Evolutionary conservation across 2,329 filamentous ascomycete species (phyloP).

Genomic region (Fusarium sp.): DNA sequence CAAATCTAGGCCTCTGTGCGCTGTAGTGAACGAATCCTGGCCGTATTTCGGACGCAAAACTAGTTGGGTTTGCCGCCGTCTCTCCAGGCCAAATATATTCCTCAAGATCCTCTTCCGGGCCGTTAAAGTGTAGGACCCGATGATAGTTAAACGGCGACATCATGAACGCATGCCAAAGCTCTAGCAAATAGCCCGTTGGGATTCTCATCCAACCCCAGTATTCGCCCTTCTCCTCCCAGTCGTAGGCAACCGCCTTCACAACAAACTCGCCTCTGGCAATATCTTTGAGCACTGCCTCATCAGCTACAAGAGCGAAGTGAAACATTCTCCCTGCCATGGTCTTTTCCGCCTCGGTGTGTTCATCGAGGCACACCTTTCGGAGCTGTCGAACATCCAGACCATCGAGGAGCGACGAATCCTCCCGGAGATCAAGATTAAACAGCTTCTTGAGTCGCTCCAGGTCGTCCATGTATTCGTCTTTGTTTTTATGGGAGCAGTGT

Average conservation of each 20-base stretch:
- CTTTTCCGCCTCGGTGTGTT: not conserved
- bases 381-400: not conserved
- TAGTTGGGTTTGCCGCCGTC: no score
- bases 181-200: no score
- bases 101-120: no score
- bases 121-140: no score
- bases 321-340: not conserved
- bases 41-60: no score
- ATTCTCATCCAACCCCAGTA: not conserved
- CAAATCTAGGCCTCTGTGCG: no score
- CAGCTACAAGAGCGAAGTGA: slow-evolving; percentile 1
- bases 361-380: not conserved
- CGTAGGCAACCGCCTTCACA: not conserved
- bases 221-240: not conserved
- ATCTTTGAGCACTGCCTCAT: slow-evolving; percentile 11
- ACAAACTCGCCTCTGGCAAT: not conserved
- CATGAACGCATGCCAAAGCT: no score
- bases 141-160: no score
- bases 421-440: not conserved
- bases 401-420: not conserved
- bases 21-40: no score
- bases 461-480: not conserved
- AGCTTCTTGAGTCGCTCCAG: not conserved
- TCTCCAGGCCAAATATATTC: no score
- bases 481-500: not conserved